Evolutionary conservation across 306 rosid genomes (phyloP).

Genomic region (Carpinus fangiana): DNA sequence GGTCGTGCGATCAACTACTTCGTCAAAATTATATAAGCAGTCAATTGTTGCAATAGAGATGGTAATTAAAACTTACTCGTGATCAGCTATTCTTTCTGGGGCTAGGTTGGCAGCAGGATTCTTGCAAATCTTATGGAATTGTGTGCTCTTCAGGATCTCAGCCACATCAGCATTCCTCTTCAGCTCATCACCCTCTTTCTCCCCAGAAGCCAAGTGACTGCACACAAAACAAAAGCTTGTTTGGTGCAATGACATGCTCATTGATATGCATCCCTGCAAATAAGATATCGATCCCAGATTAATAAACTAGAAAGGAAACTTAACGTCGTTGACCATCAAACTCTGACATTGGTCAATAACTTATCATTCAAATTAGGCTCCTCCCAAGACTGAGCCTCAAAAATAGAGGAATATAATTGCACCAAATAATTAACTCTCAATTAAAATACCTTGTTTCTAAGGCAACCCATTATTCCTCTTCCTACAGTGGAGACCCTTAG

Average conservation of each 20-base stretch:
- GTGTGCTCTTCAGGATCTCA: conserved; percentile 75
- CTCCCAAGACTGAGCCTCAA: background rate
- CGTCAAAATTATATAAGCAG: too few species aligned
- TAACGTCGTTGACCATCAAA: background rate
- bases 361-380: background rate
- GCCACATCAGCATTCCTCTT: conserved; percentile 78
- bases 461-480: conserved; percentile 92
- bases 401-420: too few species aligned
- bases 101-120: conserved; percentile 49
- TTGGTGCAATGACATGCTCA: conserved; percentile 91
- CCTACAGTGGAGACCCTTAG: conserved; percentile 80
- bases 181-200: conserved; percentile 91
- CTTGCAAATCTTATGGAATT: conserved; percentile 77
- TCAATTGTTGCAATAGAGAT: background rate
- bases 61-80: conserved; percentile 64
- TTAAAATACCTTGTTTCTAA: conserved; percentile 83
- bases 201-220: conserved; percentile 98
- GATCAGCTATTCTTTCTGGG: conserved; percentile 74
- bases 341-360: background rate
- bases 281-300: conserved; percentile 1
- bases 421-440: too few species aligned
- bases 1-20: too few species aligned
- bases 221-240: conserved; percentile 91
- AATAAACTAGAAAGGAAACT: background rate
- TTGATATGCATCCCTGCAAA: conserved; percentile 93